A percentile compares a stretch with the other conserved stretches of the same genome.
These are phyloP conservation scores for Xylaria multiplex DNA, from an alignment of 2,329 filamentous ascomycete genomes.

Conservation along the genomic window DNA sequence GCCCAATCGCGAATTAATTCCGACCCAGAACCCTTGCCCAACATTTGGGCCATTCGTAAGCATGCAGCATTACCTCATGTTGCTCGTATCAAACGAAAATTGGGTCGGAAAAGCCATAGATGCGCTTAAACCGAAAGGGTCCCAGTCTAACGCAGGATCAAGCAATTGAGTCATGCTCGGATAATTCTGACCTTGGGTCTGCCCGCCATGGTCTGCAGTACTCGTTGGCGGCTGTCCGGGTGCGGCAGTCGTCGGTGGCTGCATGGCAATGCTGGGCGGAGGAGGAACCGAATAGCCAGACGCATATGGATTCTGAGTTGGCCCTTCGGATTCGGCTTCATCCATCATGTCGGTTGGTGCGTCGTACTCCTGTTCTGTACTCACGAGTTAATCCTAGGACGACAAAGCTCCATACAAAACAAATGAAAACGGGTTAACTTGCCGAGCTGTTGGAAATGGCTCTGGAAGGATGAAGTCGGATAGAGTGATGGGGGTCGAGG, in stretches of 20 bases:
- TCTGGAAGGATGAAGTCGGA: constrained; percentile 83
- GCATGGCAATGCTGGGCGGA: constrained; percentile 55
- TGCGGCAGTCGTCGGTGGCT: constrained; percentile 51
- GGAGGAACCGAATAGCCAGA: constrained; percentile 59
- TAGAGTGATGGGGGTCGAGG: constrained; percentile 68
- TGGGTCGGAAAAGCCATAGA: constrained; percentile 95
- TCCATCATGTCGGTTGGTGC: constrained; percentile 89
- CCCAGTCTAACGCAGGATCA: constrained; percentile 88
- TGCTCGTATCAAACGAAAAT: constrained; percentile 76
- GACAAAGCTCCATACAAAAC: constrained; percentile 68
- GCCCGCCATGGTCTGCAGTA: constrained; percentile 46
- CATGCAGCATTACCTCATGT: constrained; percentile 53
- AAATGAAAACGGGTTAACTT: constrained; percentile 69
- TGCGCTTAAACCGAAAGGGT: constrained; percentile 91
- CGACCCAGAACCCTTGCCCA: background rate
- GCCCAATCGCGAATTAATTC: background rate
- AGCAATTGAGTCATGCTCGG: constrained; percentile 70
- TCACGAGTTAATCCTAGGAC: constrained; percentile 74
- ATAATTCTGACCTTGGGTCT: constrained; percentile 59
- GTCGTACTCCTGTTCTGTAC: constrained; percentile 96
- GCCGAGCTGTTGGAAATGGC: constrained; percentile 95
- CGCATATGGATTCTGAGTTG: constrained; percentile 74
- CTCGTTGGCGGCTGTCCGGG: constrained; percentile 53
- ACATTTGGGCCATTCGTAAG: background rate
- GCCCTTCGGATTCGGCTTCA: constrained; percentile 77